These are phyloP conservation scores for Purpureocillium takamizusanense DNA, from an alignment of 2,329 filamentous ascomycete genomes.

Conservation along the genomic window DNA sequence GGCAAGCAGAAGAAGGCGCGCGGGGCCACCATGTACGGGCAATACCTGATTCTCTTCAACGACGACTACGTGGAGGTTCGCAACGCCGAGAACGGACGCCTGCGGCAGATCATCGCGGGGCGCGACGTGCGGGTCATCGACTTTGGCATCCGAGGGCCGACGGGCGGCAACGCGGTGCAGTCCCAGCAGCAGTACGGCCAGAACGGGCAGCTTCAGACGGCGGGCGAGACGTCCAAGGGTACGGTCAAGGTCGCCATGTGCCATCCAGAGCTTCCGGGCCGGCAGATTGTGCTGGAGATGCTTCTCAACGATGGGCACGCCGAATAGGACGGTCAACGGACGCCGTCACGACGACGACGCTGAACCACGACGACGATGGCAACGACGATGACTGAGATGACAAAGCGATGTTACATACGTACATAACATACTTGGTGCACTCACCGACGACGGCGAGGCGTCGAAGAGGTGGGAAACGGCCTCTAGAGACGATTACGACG, in stretches of 20 bases:
- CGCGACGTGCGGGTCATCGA: slow-evolving; percentile 85
- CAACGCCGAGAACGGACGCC: slow-evolving; percentile 88
- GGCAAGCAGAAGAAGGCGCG: slow-evolving; percentile 72
- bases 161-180: slow-evolving; percentile 35
- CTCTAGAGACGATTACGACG: no score
- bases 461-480: no score
- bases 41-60: slow-evolving; percentile 89
- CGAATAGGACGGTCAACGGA: slow-evolving; percentile 24
- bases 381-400: no score
- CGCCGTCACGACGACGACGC: no score
- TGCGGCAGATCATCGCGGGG: slow-evolving; percentile 90
- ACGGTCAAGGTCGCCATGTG: slow-evolving; percentile 94
- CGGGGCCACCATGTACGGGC: slow-evolving; percentile 79
- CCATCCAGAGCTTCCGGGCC: slow-evolving; percentile 76
- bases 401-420: no score
- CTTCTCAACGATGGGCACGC: slow-evolving; percentile 79
- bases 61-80: slow-evolving; percentile 94
- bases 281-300: slow-evolving; percentile 86
- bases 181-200: slow-evolving; percentile 23
- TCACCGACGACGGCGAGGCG: no score
- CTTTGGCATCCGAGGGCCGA: slow-evolving; percentile 62
- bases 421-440: no score
- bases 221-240: slow-evolving; percentile 46
- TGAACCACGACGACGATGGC: slow-evolving; percentile 4
- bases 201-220: slow-evolving; percentile 24